Conservation (phyloP, 352 stramenopile species). For the Phytopythium ostracodes region DNA sequence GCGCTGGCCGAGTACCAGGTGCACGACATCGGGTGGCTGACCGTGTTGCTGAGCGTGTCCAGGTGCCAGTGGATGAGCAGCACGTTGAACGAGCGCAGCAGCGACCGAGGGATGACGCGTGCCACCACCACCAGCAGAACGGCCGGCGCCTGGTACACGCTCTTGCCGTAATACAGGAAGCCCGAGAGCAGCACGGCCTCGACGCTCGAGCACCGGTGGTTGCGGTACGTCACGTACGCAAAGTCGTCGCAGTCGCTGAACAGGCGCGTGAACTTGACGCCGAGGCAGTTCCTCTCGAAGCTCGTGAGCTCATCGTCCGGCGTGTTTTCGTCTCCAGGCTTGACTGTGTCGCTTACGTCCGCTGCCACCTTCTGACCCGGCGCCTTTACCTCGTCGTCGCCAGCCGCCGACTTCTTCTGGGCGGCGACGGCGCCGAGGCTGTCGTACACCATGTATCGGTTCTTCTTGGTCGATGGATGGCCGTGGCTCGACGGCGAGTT, state of each 20-base stretch:
- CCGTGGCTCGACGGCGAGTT: background rate
- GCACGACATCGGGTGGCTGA: constrained; percentile 3
- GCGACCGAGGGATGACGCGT: constrained; percentile 16
- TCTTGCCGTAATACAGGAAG: constrained; percentile 21
- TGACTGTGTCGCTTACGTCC: background rate
- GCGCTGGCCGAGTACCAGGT: constrained; percentile 8
- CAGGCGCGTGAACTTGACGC: constrained; percentile 12
- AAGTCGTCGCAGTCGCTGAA: constrained; percentile 26
- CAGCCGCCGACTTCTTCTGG: background rate
- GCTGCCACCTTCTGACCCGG: background rate
- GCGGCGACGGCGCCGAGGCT: background rate
- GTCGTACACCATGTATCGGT: background rate
- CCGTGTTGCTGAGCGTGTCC: constrained; percentile 5
- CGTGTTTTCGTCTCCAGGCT: background rate
- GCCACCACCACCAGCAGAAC: constrained; percentile 20
- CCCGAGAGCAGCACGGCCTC: constrained; percentile 17
- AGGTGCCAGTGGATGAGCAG: constrained; percentile 14
- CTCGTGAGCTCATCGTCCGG: constrained; percentile 9
- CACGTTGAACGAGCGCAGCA: constrained; percentile 26
- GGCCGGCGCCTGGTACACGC: constrained; percentile 17
- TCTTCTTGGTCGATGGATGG: background rate
- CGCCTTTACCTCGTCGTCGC: background rate
- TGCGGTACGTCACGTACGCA: constrained; percentile 11
- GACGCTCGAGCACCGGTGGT: constrained; percentile 12
- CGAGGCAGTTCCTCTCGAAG: constrained; percentile 21